phyloP scores from a whole-genome alignment of 2,329 filamentous ascomycete species.

The Aureobasidium namibiae region DNA sequence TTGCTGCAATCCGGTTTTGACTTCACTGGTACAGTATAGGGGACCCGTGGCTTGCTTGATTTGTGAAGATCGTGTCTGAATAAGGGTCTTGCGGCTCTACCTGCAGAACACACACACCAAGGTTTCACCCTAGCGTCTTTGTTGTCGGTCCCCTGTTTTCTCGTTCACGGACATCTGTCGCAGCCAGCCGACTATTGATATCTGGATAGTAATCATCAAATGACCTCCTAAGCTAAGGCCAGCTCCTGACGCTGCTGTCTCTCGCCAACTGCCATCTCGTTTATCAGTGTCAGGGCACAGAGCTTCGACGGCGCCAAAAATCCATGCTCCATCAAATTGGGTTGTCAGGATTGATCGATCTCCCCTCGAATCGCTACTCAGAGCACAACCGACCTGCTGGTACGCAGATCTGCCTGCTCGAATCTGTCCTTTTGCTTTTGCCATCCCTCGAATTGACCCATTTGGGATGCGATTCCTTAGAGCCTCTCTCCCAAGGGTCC shows the following conservation, averaged over 20 bases:
- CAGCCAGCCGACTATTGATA: background rate
- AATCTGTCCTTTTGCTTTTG: conserved; percentile 2
- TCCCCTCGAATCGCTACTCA: background rate
- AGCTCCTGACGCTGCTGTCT: background rate
- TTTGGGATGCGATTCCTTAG: background rate
- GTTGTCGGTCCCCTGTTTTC: background rate
- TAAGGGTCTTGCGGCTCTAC: background rate
- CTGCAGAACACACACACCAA: conserved; percentile 7
- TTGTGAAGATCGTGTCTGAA: background rate
- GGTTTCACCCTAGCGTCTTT: conserved; percentile 1
- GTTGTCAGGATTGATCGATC: background rate
- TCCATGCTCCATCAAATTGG: background rate
- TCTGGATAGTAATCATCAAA: background rate
- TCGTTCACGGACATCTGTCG: background rate
- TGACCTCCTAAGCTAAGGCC: background rate
- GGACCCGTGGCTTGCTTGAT: background rate
- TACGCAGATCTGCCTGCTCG: conserved; percentile 1
- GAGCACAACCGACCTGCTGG: conserved; percentile 1
- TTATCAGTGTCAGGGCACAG: background rate
- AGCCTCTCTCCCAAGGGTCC: background rate
- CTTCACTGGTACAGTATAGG: background rate
- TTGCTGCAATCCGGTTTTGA: background rate
- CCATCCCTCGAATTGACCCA: background rate
- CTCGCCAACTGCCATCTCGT: background rate
- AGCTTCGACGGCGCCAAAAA: background rate